These are phyloP conservation scores for Pseudozyma tsukubaensis DNA, from an alignment of 1,284 basidiomycete species.

Conservation along the genomic window DNA sequence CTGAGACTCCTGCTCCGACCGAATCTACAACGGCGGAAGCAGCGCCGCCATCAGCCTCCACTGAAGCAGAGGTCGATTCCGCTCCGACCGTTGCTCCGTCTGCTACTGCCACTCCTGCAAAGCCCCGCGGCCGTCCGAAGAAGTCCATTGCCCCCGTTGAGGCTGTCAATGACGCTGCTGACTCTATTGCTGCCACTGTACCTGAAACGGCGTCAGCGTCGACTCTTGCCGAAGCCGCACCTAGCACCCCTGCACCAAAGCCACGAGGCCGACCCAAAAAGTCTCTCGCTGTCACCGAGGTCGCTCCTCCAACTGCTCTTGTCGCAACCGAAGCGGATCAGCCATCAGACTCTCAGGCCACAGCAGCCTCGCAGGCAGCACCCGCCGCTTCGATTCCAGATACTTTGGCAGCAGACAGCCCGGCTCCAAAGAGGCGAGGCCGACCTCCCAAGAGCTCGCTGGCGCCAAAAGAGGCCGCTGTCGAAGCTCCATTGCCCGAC, in stretches of 20 bases:
- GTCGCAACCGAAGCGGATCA: no score
- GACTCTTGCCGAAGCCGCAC: no score
- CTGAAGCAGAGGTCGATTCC: background rate
- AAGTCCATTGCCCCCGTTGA: background rate
- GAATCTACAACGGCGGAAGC: background rate
- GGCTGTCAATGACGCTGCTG: background rate
- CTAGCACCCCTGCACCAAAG: no score
- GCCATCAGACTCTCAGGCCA: no score
- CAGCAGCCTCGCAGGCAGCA: no score
- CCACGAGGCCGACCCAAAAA: no score
- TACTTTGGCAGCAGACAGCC: background rate
- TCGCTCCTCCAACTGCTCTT: background rate
- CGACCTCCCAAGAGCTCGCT: conserved; percentile 1
- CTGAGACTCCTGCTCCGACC: background rate
- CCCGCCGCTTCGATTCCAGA: background rate
- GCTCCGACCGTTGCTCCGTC: background rate
- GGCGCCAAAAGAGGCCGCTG: no score
- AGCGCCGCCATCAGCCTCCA: background rate
- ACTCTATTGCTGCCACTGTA: background rate
- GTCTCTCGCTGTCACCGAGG: no score
- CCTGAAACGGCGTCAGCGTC: background rate
- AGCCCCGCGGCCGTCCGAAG: background rate
- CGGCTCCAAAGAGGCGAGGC: background rate
- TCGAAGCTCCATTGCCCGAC: no score
- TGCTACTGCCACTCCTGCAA: background rate